These are phyloP conservation scores for Nidularia pulvinata DNA, from an alignment of 768 basidiomycete genomes.

Conservation along the genomic window DNA sequence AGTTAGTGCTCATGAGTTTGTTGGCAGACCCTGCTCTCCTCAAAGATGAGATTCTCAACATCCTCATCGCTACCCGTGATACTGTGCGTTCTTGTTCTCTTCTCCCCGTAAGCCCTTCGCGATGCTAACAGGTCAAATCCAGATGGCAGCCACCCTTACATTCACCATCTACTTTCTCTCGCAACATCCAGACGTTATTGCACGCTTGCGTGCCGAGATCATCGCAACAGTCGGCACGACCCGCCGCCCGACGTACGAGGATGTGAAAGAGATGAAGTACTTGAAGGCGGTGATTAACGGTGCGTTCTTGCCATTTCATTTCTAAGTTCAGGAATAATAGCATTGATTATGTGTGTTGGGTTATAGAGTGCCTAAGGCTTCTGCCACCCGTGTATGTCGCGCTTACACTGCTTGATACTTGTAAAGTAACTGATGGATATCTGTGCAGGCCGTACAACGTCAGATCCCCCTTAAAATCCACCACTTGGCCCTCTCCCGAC, in stretches of 20 bases:
- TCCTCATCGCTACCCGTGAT: conserved; percentile 43
- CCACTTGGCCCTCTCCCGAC: conserved; percentile 2
- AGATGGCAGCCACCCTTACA: conserved; percentile 44
- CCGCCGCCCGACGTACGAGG: conserved; percentile 33
- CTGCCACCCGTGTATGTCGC: conserved; percentile 26
- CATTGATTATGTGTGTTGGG: background rate
- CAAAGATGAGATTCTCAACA: conserved; percentile 39
- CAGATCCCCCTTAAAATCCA: conserved; percentile 1
- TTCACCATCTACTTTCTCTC: conserved; percentile 45
- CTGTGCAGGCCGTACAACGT: too few species aligned
- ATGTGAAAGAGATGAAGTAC: conserved; percentile 41
- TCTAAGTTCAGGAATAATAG: background rate
- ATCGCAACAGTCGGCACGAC: conserved; percentile 28
- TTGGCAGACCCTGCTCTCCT: conserved; percentile 23
- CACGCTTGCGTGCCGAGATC: conserved; percentile 40
- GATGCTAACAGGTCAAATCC: background rate
- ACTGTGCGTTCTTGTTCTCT: conserved; percentile 20
- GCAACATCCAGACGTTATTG: conserved; percentile 38
- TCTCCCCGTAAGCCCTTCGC: background rate
- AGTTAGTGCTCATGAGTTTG: background rate
- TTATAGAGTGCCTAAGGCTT: conserved; percentile 29
- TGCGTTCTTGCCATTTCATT: conserved; percentile 8
- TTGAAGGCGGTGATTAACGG: conserved; percentile 43
- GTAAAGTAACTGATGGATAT: background rate
- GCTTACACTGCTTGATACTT: background rate